Conservation (phyloP, 2,329 filamentous ascomycete species). For the Chaetomiaceae sp. region DNA sequence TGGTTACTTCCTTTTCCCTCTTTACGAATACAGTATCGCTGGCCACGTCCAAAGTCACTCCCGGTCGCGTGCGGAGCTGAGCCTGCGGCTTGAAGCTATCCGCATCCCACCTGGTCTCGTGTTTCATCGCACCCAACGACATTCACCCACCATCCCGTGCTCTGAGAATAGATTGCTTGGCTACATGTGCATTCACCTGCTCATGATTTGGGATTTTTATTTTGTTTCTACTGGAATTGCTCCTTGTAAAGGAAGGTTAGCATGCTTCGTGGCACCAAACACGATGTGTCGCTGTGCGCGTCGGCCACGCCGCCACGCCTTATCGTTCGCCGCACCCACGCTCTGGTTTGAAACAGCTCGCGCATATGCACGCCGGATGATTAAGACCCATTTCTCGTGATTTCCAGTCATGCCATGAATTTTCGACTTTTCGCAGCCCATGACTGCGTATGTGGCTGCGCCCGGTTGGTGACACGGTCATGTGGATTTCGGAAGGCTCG, state of each 20-base stretch:
- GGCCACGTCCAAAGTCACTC: conserved; percentile 22
- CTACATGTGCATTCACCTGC: no score
- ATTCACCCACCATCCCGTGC: background rate
- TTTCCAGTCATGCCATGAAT: no score
- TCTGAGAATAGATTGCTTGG: no score
- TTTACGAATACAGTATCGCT: background rate
- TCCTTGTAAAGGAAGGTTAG: no score
- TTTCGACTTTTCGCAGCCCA: no score
- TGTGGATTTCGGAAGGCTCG: background rate
- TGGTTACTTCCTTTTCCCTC: background rate
- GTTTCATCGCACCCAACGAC: conserved; percentile 6
- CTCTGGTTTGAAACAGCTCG: conserved; percentile 1
- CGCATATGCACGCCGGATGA: background rate
- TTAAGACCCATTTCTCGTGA: no score
- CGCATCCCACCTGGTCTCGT: conserved; percentile 11
- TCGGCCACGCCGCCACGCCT: conserved; percentile 6
- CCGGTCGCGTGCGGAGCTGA: conserved; percentile 11
- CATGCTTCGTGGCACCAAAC: background rate
- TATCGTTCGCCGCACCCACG: conserved; percentile 4
- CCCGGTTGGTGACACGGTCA: background rate
- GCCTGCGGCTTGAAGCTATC: conserved; percentile 23
- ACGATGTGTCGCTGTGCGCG: conserved; percentile 14
- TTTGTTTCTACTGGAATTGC: no score
- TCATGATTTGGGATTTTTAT: no score
- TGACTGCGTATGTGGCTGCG: background rate